Evolutionary conservation across 371 early-diverging fungal species (phyloP).

Genomic region (Phascolomyces articulosus): DNA sequence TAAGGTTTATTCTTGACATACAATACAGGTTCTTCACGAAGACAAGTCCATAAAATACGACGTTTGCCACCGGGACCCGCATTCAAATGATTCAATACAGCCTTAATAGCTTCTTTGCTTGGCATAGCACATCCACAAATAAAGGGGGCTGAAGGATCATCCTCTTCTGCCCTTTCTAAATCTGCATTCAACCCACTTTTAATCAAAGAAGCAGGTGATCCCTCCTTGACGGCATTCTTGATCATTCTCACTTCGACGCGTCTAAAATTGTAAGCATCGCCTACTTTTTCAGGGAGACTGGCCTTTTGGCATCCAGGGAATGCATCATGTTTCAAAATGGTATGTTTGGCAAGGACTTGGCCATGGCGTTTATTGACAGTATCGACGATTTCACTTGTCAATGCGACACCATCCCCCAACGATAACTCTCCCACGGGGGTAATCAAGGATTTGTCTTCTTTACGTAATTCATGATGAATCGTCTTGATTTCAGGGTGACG

Average conservation of each 20-base stretch:
- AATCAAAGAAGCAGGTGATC: constrained; percentile 38
- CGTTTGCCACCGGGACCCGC: constrained; percentile 58
- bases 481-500: constrained; percentile 64
- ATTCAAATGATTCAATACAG: constrained; percentile 45
- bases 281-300: constrained; percentile 65
- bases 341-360: constrained; percentile 65
- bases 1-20: constrained; percentile 71
- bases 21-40: constrained; percentile 79
- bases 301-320: constrained; percentile 78
- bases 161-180: constrained; percentile 34
- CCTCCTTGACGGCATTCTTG: constrained; percentile 46
- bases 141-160: constrained; percentile 30
- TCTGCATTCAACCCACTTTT: constrained; percentile 47
- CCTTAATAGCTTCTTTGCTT: constrained; percentile 60
- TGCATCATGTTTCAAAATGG: constrained; percentile 71
- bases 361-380: constrained; percentile 64
- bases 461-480: constrained; percentile 55
- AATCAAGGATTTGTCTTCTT: constrained; percentile 37
- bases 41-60: constrained; percentile 66
- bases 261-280: constrained; percentile 71
- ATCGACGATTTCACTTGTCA: constrained; percentile 63
- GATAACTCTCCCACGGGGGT: constrained; percentile 59
- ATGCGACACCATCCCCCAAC: constrained; percentile 67
- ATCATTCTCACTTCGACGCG: constrained; percentile 51
- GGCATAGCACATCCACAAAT: constrained; percentile 74